phyloP scores from a whole-genome alignment of 2,329 filamentous ascomycete species.

The Pseudocercospora cruenta region DNA sequence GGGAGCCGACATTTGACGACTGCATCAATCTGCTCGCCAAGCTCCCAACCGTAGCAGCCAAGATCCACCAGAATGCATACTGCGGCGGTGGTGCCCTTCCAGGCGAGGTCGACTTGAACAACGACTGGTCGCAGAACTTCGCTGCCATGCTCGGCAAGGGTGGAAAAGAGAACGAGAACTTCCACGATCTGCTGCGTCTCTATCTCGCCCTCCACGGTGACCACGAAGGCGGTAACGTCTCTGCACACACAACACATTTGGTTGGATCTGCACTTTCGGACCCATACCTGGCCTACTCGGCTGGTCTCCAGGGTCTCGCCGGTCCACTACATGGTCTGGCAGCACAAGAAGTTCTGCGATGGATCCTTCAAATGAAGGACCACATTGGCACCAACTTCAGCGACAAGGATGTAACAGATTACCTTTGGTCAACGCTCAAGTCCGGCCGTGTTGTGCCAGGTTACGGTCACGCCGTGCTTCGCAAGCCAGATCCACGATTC shows the following conservation, averaged over 20 bases:
- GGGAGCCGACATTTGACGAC: constrained; percentile 98
- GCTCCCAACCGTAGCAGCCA: constrained; percentile 92
- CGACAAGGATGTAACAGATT: constrained; percentile 80
- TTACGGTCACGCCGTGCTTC: constrained; percentile 92
- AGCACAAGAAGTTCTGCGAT: constrained; percentile 94
- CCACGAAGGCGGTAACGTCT: constrained; percentile 97
- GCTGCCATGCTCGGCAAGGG: constrained; percentile 92
- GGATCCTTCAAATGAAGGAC: constrained; percentile 95
- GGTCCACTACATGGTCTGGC: constrained; percentile 93
- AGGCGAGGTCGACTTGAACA: constrained; percentile 74
- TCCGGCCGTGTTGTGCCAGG: constrained; percentile 92
- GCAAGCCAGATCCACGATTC: constrained; percentile 96
- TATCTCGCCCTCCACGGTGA: constrained; percentile 97
- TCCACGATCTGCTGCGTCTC: constrained; percentile 90
- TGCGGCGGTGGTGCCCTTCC: constrained; percentile 73
- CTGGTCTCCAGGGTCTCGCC: constrained; percentile 90
- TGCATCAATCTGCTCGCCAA: constrained; percentile 91
- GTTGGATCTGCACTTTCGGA: constrained; percentile 94
- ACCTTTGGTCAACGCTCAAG: constrained; percentile 91
- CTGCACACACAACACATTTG: constrained; percentile 90
- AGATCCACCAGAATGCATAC: constrained; percentile 95
- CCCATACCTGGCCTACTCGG: constrained; percentile 93
- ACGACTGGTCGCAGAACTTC: constrained; percentile 99
- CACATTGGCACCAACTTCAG: constrained; percentile 77
- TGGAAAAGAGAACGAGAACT: constrained; percentile 84